Base-by-base conservation (phyloP, 768 basidiomycete species). In the Kwoniella pini region DNA sequence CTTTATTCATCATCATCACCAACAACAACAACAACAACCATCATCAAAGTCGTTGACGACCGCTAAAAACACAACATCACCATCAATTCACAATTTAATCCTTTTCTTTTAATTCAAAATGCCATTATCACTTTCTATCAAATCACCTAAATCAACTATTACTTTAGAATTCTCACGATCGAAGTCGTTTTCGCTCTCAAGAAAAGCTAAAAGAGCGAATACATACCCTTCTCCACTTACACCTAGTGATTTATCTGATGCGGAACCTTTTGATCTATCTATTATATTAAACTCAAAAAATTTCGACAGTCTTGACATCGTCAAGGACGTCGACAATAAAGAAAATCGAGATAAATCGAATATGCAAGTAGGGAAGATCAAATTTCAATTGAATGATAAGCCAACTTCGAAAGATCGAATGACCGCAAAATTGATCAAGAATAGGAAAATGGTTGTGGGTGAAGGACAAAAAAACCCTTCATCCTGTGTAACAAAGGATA, bases 371-470 rank as follows among this genome's bases (percentile, higher is more conserved):
- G 30, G 30, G 2, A 50, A n/a, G 6, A 50, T 50, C 11, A 50
- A 50, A 33, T 50, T 50, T 30, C 27, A 50, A 21, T 33, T 50
- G 27, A 50, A 50, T 19, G 48, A 50, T 9, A n/a, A 30, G 6
- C 21, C 48, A 6, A 5, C 27, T 21, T 33, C 33, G 17, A 28
- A 54, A 31, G 38, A 26, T 4, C 38, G 31, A 24, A 54, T 54
- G 52, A 15, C 52, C 17, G 22, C 38, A 24, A 54, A 54, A 54
- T 54, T 54, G 52, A 39, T 54, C 3, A 54, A 40, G 21, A 19
- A 27, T 4, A 28, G 39, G 38, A 40, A 54, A 24, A 54, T 12
- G 38, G 17, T n/a, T n/a, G 24, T 42, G 19, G 26, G n/a, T 44
- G 26, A 54, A 38, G 40, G 38, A 28, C n/a, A 15, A 28, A 51